A percentile compares a stretch with the other conserved stretches of the same genome.
phyloP scores from a whole-genome alignment of 768 basidiomycete genomes.

The Macrolepiota albuminosa region DNA sequence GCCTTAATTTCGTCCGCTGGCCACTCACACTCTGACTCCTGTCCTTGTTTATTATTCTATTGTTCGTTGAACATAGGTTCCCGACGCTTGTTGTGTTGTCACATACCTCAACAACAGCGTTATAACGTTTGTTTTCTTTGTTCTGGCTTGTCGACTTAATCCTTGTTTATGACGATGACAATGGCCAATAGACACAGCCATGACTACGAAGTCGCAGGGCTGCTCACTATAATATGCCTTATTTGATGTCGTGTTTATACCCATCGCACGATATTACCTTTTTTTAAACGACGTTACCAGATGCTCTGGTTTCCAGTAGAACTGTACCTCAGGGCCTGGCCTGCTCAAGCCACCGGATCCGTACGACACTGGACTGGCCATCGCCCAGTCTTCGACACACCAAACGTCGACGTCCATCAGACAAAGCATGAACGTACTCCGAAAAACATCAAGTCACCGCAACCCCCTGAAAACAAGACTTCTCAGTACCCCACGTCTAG shows the following conservation, averaged over 20 bases:
- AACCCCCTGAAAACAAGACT: too few relatives aligned
- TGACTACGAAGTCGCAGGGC: neutral
- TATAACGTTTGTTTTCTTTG: constrained; percentile 1
- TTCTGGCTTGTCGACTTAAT: neutral
- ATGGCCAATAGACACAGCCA: neutral
- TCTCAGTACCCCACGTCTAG: too few relatives aligned
- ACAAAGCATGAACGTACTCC: neutral
- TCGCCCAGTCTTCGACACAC: too few relatives aligned
- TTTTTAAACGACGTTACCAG: neutral
- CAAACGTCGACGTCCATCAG: neutral
- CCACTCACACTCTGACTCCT: neutral
- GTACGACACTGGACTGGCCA: neutral
- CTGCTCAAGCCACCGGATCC: neutral
- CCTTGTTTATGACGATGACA: constrained; percentile 1
- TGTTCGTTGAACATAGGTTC: neutral
- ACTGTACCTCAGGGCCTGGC: neutral
- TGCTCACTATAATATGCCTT: neutral
- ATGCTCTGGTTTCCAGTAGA: neutral
- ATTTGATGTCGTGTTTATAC: neutral
- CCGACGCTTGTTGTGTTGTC: neutral
- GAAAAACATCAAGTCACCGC: too few relatives aligned
- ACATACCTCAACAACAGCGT: neutral
- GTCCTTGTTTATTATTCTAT: constrained; percentile 4
- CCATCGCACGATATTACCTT: neutral
- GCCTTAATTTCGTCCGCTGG: neutral